These are phyloP conservation scores for Syncephalastrum racemosum DNA, from an alignment of 371 early-diverging fungal species.

Conservation along the genomic window DNA sequence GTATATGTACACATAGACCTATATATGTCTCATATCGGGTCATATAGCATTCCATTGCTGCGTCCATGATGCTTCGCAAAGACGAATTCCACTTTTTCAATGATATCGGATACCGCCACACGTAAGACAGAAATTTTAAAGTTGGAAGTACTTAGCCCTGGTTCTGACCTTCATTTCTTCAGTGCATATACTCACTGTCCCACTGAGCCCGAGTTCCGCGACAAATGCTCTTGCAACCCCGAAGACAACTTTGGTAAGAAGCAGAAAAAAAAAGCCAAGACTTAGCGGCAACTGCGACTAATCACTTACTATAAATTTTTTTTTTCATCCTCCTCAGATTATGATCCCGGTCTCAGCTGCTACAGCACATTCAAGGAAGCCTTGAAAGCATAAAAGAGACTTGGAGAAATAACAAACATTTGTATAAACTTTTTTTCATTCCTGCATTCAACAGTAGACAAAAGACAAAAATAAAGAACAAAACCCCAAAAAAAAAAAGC, in stretches of 20 bases:
- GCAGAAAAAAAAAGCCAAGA: neutral
- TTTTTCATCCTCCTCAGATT: conserved; percentile 13
- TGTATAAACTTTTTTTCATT: no score
- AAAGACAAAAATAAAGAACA: conserved; percentile 1
- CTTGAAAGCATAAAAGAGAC: conserved; percentile 2
- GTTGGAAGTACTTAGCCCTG: neutral
- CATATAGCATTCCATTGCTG: conserved; percentile 79
- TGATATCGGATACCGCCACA: conserved; percentile 69
- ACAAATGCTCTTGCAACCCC: conserved; percentile 59
- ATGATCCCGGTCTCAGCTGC: conserved; percentile 22
- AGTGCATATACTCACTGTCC: conserved; percentile 77
- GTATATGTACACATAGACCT: no score
- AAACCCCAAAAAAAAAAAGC: neutral
- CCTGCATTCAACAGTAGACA: no score
- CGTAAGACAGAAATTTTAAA: conserved; percentile 36
- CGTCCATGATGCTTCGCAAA: conserved; percentile 75
- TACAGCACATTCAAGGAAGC: conserved; percentile 14
- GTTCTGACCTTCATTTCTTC: conserved; percentile 51
- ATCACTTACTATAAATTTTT: neutral
- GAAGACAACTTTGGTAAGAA: conserved; percentile 49
- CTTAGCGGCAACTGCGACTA: neutral
- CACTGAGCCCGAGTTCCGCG: conserved; percentile 49
- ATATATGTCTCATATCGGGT: no score
- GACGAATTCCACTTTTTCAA: conserved; percentile 89
- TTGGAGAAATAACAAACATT: no score